Evolutionary conservation across 805 yeast species (phyloP).

Genomic region (Pichia deserticola): DNA sequence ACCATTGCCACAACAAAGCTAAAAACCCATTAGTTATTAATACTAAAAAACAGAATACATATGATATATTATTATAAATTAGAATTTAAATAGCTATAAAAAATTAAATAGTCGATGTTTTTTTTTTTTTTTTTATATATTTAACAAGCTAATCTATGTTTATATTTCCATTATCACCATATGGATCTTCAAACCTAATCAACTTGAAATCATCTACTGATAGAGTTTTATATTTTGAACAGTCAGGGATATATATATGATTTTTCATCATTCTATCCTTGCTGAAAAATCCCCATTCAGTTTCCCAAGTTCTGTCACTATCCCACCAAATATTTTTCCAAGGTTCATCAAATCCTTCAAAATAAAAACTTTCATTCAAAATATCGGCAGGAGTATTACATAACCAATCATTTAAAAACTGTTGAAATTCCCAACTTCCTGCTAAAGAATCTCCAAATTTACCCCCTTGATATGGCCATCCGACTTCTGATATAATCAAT

Average conservation of each 20-base stretch:
- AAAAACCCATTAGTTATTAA: constrained; percentile 12
- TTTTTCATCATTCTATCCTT: constrained; percentile 40
- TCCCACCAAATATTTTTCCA: constrained; percentile 54
- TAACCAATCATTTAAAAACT: constrained; percentile 44
- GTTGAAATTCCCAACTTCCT: constrained; percentile 35
- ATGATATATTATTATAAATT: no score
- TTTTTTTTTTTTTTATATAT: not conserved
- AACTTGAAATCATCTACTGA: not conserved
- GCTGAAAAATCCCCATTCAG: constrained; percentile 64
- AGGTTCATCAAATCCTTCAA: constrained; percentile 69
- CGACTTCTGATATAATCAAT: constrained; percentile 52
- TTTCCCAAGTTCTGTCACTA: constrained; percentile 48
- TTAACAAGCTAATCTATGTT: no score
- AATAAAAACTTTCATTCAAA: constrained; percentile 45
- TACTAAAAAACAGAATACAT: not conserved
- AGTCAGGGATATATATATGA: constrained; percentile 35
- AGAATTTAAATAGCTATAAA: no score
- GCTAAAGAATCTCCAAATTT: constrained; percentile 39
- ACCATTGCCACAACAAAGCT: constrained; percentile 12
- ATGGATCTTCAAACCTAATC: not conserved
- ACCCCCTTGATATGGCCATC: constrained; percentile 70
- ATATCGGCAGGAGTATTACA: constrained; percentile 34
- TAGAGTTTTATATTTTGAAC: constrained; percentile 15
- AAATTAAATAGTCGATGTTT: not conserved
- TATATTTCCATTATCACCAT: not conserved